Percentiles rank a stretch among this genome's conserved stretches.
Evolutionary conservation across 371 early-diverging fungal genomes (phyloP).

Genomic region (Saksenaea vasiformis): DNA sequence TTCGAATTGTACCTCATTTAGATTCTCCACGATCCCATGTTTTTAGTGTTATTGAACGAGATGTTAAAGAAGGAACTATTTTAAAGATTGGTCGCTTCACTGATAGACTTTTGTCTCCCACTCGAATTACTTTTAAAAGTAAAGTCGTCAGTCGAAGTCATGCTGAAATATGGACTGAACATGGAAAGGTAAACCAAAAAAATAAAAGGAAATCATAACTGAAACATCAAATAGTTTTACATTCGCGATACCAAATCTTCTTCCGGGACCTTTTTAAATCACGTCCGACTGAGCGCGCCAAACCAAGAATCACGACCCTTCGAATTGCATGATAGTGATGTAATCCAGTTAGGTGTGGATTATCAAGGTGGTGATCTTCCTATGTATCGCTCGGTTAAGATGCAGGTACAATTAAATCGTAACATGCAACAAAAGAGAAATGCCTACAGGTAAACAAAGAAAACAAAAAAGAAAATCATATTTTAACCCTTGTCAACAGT

Average conservation of each 20-base stretch:
- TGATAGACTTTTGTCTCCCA: conserved; percentile 38
- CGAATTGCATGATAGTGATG: conserved; percentile 75
- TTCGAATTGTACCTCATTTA: conserved; percentile 76
- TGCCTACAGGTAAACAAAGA: conserved; percentile 21
- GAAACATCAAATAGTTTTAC: conserved; percentile 56
- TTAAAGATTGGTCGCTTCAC: conserved; percentile 82
- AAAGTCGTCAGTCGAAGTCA: conserved; percentile 84
- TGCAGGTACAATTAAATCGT: conserved; percentile 26
- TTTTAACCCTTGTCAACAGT: conserved; percentile 19
- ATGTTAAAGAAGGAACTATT: conserved; percentile 62
- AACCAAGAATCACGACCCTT: conserved; percentile 74
- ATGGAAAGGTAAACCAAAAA: conserved; percentile 26
- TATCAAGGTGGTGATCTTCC: conserved; percentile 71
- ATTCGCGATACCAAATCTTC: conserved; percentile 84
- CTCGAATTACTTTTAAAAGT: conserved; percentile 70
- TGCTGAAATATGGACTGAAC: conserved; percentile 78
- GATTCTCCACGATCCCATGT: conserved; percentile 72
- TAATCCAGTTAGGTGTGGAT: conserved; percentile 84
- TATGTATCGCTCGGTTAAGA: conserved; percentile 32
- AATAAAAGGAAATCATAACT: conserved; percentile 17
- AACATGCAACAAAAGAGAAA: conserved; percentile 23
- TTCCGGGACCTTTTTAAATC: conserved; percentile 90
- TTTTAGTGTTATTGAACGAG: conserved; percentile 78
- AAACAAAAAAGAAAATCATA: neutral
- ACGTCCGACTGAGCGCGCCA: conserved; percentile 75